These are phyloP conservation scores for Agrocybe chaxingu DNA, from an alignment of 768 basidiomycete genomes.

Conservation along the genomic window DNA sequence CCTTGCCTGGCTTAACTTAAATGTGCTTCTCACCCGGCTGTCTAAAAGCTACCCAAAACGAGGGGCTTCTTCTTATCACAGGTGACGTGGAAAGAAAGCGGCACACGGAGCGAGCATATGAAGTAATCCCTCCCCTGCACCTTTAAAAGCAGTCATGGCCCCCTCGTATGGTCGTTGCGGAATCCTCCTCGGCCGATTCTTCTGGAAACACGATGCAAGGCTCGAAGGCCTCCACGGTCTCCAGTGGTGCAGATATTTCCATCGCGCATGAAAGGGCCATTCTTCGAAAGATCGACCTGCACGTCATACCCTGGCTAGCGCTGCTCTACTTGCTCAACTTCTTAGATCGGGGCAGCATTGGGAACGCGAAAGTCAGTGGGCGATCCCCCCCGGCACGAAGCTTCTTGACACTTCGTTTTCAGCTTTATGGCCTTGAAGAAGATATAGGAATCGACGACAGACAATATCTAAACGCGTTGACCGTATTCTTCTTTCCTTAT, in stretches of 20 bases:
- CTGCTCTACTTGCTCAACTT: constrained; percentile 75
- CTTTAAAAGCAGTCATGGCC: background rate
- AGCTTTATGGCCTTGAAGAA: constrained; percentile 58
- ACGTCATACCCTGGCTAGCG: constrained; percentile 73
- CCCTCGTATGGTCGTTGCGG: constrained; percentile 1
- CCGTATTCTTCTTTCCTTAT: constrained; percentile 77
- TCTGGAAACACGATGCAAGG: background rate
- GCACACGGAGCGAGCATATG: constrained; percentile 15
- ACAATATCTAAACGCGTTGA: constrained; percentile 66
- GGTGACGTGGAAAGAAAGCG: constrained; percentile 18
- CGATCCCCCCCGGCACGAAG: background rate
- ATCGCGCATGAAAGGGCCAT: constrained; percentile 46
- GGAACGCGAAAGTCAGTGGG: constrained; percentile 62
- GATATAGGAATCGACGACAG: constrained; percentile 59
- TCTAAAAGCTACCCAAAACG: constrained; percentile 9
- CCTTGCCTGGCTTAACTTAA: constrained; percentile 11
- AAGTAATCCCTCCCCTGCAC: constrained; percentile 12
- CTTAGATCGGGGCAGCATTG: constrained; percentile 63
- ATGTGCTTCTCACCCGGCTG: constrained; percentile 16
- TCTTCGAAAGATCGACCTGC: constrained; percentile 58
- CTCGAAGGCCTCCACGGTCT: constrained; percentile 1
- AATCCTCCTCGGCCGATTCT: constrained; percentile 2
- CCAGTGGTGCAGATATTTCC: constrained; percentile 19
- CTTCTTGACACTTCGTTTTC: background rate
- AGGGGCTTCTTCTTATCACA: constrained; percentile 14